Base-by-base conservation (phyloP, 768 basidiomycete species). In the Leucocoprinus leucothites region DNA sequence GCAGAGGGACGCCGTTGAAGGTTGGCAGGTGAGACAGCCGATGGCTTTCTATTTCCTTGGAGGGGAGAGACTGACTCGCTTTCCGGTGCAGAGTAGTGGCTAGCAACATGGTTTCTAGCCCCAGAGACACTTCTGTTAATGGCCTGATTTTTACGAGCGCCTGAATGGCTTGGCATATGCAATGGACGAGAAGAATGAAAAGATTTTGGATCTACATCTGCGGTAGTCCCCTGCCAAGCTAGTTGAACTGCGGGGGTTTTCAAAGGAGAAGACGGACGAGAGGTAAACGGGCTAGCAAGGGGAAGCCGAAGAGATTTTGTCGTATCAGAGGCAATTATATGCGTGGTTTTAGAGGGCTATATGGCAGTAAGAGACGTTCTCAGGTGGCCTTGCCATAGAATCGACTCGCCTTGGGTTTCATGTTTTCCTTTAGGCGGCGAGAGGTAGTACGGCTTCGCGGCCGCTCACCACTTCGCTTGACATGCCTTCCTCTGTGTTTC, bases 211-310 rank as follows among this genome's bases (percentile, higher is more conserved):
- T 35, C 28, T n/a, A 21, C 6, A 9, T 48, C 13, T 13, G 28
- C 19, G 34, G 43, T 19, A 34, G 42, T 16, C 26, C 36, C 18
- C 19, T 48, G n/a, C 18, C 9, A 25, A 14, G n/a, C 9, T 19
- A 31, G 14, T 19, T 34, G 9, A 18, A 34, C 24, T 9, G 56
- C 51, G 4, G 68, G 31, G 31, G 5, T 31, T 11, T 31, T 31
- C 11, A 31, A 11, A 31, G 31, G 66, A 8, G 68, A 66, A 13
- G 64, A 61, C 8, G 64, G 64, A 9, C 64, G 58, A 13, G 68
- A 65, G 16, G 61, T 54, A 35, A 66, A 67, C 1, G 68, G 66
- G 55, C 66, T 65, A 6, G 61, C 68, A 8, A 69, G 63, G 8
- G 69, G 65, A 47, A 36, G 47, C 9, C 13, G 53, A 21, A 5